Percentiles rank a stretch among this genome's conserved stretches.
Conservation (phyloP, 345 rosid genomes). For the Rhizophora apiculata region DNA sequence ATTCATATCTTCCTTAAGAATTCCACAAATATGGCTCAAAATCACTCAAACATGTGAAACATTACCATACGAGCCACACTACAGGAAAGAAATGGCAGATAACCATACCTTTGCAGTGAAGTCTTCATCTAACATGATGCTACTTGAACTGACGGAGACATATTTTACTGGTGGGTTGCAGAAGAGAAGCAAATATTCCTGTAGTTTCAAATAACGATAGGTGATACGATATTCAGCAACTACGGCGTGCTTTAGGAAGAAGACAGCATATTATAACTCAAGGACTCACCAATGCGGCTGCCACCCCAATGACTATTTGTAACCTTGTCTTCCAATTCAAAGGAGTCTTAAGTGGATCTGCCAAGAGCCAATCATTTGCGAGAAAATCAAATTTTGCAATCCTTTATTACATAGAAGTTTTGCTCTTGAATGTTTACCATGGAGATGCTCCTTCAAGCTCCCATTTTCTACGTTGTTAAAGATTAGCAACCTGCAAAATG, state of each 20-base stretch:
- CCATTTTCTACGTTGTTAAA: conserved; percentile 76
- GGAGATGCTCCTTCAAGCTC: conserved; percentile 87
- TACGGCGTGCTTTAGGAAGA: not conserved
- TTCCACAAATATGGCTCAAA: too few relatives aligned
- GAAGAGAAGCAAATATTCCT: conserved; percentile 87
- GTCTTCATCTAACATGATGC: conserved; percentile 80
- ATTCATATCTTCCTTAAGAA: too few relatives aligned
- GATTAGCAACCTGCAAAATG: conserved; percentile 63
- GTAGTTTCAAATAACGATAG: conserved; percentile 21
- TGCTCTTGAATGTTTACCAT: conserved; percentile 44
- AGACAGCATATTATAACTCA: conserved; percentile 1
- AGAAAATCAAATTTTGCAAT: conserved; percentile 11
- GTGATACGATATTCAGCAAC: not conserved
- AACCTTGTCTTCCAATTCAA: conserved; percentile 84
- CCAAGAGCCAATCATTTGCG: conserved; percentile 15
- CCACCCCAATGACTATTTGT: conserved; percentile 76
- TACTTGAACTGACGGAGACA: conserved; percentile 78
- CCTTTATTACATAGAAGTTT: not conserved
- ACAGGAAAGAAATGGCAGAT: not conserved
- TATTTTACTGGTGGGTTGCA: conserved; percentile 58
- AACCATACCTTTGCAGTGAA: conserved; percentile 68
- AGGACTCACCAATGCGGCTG: conserved; percentile 82
- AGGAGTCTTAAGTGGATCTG: conserved; percentile 95
- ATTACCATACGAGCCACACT: not conserved
- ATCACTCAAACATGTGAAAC: not conserved